Evolutionary conservation across 2,329 filamentous ascomycete genomes (phyloP), one percentile per base, ranked within the genome.

Genomic region (Cordyceps tenuipes): DNA sequence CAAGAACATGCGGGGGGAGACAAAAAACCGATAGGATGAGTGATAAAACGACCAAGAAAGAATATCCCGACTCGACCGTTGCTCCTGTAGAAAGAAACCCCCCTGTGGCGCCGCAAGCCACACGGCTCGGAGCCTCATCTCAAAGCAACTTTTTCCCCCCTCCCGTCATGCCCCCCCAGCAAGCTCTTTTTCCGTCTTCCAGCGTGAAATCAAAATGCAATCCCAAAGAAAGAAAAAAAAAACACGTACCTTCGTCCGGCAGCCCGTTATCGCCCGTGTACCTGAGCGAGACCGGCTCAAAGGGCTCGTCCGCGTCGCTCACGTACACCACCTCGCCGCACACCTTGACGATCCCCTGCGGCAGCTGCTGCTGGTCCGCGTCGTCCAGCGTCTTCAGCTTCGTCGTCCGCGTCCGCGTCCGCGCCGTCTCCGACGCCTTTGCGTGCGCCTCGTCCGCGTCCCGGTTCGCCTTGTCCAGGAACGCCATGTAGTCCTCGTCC

Each of bases 251-350:
- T 72, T 87, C 85, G 65, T 83, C 79, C 1, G 86, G 83, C 66
- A 88, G 68, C 3, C 77, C 77, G 54, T 75, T 75, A 44, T 74
- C 73, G 26, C 76, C 78, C 21, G 77, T 72, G 75, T 82, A 90
- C 64, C 78, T 79, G 65, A 96, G 71, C 57, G 82, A 84, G 6
- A 96, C 89, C 3, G 85, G 84, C 70, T 89, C 85, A 72, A 96
- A 96, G 5, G 88, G 86, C 77, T 95, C 90, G 71, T 96, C 91
- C 34, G 90, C 85, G 62, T 96, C 92, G 63, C 88, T 94, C 17
- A 83, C 73, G 72, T 94, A 96, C 69, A 87, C 86, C 48, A 79
- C 81, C 55, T 80, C 75, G 54, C 79, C 76, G 58, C 74, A 75
- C 8, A 76, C 78, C 46, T 75, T 71, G 59, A 75, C 72, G 57